Evolutionary conservation across 2,329 filamentous ascomycete species (phyloP).

Genomic region (Aspergillus neotritici): DNA sequence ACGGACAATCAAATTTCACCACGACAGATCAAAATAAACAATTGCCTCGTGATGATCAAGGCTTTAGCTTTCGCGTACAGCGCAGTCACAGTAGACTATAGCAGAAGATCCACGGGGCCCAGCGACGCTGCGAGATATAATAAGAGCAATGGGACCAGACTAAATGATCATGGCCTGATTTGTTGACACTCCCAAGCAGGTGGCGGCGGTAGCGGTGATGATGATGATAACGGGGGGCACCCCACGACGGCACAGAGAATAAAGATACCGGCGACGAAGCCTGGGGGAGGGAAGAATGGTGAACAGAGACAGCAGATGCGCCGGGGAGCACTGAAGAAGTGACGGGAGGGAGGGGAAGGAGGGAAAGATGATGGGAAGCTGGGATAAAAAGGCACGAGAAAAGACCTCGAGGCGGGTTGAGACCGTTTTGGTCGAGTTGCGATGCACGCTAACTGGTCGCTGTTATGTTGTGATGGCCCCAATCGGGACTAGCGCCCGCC

Average conservation of each 20-base stretch:
- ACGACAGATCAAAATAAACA: slow-evolving; percentile 6
- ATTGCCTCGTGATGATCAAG: no score
- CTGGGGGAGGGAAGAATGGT: slow-evolving; percentile 4
- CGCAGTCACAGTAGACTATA: no score
- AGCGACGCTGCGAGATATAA: background rate
- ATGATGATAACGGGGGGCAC: slow-evolving; percentile 3
- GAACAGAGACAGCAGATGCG: slow-evolving; percentile 11
- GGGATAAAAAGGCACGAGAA: slow-evolving; percentile 17
- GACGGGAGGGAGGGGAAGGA: slow-evolving; percentile 15
- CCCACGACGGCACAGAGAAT: slow-evolving; percentile 10
- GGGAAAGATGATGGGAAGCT: slow-evolving; percentile 9
- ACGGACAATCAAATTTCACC: slow-evolving; percentile 10
- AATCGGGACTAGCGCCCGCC: slow-evolving; percentile 25
- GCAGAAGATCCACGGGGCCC: no score
- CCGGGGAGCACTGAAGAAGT: slow-evolving; percentile 5
- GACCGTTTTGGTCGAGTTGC: slow-evolving; percentile 28
- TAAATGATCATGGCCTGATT: slow-evolving; percentile 27
- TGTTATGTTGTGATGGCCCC: slow-evolving; percentile 37
- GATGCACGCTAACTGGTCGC: slow-evolving; percentile 29
- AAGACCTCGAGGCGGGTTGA: slow-evolving; percentile 23
- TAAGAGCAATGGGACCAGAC: slow-evolving; percentile 11
- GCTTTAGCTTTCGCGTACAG: no score
- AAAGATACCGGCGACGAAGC: slow-evolving; percentile 20
- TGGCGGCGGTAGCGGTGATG: slow-evolving; percentile 1
- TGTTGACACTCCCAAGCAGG: slow-evolving; percentile 10